Evolutionary conservation across 2,329 filamentous ascomycete genomes (phyloP).

Genomic region (Trematosphaeria pertusa): DNA sequence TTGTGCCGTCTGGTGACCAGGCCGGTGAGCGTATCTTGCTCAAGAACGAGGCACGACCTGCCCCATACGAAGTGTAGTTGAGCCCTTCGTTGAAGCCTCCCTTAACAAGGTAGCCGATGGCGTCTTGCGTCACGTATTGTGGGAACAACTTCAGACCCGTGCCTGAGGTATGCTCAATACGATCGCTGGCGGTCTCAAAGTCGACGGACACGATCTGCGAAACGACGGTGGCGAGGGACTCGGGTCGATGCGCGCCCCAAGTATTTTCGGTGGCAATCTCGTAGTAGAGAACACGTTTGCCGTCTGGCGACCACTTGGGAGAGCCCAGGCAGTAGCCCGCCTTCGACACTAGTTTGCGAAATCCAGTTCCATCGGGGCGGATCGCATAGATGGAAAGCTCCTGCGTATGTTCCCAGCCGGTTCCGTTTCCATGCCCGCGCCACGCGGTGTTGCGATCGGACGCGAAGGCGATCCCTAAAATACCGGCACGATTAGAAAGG

Average conservation of each 20-base stretch:
- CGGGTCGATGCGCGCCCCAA: constrained; percentile 45
- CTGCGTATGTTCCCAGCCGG: constrained; percentile 53
- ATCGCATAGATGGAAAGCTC: constrained; percentile 51
- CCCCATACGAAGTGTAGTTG: constrained; percentile 14
- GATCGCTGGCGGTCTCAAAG: constrained; percentile 48
- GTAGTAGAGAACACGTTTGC: constrained; percentile 37
- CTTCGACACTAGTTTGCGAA: constrained; percentile 45
- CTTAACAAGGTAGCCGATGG: constrained; percentile 37
- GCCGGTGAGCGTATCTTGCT: constrained; percentile 24
- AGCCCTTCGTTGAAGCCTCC: constrained; percentile 34
- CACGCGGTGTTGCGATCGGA: constrained; percentile 53
- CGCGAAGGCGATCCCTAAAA: constrained; percentile 50
- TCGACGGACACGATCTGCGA: constrained; percentile 49
- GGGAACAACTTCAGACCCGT: constrained; percentile 41
- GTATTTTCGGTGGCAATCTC: constrained; percentile 50
- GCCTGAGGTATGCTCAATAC: constrained; percentile 36
- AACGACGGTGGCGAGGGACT: constrained; percentile 26
- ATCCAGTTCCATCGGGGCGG: constrained; percentile 46
- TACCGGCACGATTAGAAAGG: too few species aligned
- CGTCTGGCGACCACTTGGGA: constrained; percentile 41
- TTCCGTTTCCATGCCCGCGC: constrained; percentile 51
- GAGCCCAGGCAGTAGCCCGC: constrained; percentile 47
- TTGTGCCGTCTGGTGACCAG: constrained; percentile 48
- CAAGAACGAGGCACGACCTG: too few species aligned
- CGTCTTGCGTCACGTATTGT: constrained; percentile 15